These are phyloP conservation scores for Suhomyces yuchorum DNA, from an alignment of 1,139 yeast genomes.

Conservation along the genomic window DNA sequence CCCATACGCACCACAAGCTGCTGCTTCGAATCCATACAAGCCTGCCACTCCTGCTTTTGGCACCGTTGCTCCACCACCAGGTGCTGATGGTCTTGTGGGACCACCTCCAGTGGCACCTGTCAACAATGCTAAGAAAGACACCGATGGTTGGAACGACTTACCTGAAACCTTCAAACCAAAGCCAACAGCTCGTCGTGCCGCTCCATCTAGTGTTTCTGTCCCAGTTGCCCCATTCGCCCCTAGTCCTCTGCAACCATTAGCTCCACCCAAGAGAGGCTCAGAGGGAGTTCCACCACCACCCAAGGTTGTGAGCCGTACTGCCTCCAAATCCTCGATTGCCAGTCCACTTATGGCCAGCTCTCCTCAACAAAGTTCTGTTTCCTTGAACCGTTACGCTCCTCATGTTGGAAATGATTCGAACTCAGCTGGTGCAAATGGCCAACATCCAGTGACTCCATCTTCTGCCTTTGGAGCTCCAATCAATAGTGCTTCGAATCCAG, in stretches of 20 bases:
- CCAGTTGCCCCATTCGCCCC: slow-evolving; percentile 16
- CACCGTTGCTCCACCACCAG: slow-evolving; percentile 27
- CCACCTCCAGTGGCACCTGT: slow-evolving; percentile 39
- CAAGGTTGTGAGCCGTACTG: slow-evolving; percentile 33
- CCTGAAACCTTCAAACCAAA: slow-evolving; percentile 65
- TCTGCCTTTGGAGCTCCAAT: slow-evolving; percentile 6
- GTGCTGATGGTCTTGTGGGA: slow-evolving; percentile 24
- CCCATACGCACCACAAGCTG: slow-evolving; percentile 32
- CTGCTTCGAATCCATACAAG: slow-evolving; percentile 10
- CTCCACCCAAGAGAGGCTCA: slow-evolving; percentile 20
- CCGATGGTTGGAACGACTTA: slow-evolving; percentile 93
- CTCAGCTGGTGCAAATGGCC: slow-evolving; percentile 11
- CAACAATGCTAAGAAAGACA: slow-evolving; percentile 52
- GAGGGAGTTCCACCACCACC: slow-evolving; percentile 38
- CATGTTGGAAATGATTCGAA: slow-evolving; percentile 24
- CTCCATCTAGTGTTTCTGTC: slow-evolving; percentile 36
- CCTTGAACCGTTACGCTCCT: slow-evolving; percentile 43
- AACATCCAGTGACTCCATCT: slow-evolving; percentile 14
- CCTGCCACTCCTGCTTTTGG: slow-evolving; percentile 10
- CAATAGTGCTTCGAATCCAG: slow-evolving; percentile 12
- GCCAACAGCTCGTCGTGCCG: slow-evolving; percentile 56
- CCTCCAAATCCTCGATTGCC: slow-evolving; percentile 27
- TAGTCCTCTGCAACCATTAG: slow-evolving; percentile 20
- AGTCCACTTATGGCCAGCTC: slow-evolving; percentile 18
- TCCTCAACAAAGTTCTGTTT: slow-evolving; percentile 23